Percentiles rank a stretch among this genome's conserved stretches.
Conservation (phyloP, 2,329 filamentous ascomycete species). For the Talaromyces sp. region DNA sequence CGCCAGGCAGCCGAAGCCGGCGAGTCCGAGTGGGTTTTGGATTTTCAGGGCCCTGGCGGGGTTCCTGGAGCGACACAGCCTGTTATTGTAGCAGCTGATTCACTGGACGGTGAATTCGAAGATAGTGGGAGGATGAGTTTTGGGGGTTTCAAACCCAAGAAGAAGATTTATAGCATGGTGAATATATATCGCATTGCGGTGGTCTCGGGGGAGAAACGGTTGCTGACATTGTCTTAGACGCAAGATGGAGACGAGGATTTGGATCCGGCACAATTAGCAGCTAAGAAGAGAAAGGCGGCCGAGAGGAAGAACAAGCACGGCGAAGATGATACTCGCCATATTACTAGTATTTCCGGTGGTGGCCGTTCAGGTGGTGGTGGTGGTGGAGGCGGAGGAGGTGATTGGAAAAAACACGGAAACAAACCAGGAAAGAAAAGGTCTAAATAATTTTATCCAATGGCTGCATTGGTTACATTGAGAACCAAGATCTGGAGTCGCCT, state of each 20-base stretch:
- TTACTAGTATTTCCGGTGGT: conserved; percentile 29
- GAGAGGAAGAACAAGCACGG: conserved; percentile 11
- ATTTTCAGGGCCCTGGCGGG: conserved; percentile 21
- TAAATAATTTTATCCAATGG: neutral
- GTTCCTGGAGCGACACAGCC: conserved; percentile 19
- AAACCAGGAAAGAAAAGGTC: conserved; percentile 8
- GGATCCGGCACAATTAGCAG: conserved; percentile 12
- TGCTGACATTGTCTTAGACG: neutral
- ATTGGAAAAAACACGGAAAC: conserved; percentile 2
- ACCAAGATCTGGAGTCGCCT: neutral
- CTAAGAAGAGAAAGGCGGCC: conserved; percentile 11
- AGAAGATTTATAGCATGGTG: conserved; percentile 25
- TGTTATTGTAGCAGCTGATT: conserved; percentile 27
- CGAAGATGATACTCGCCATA: conserved; percentile 16
- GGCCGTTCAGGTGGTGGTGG: conserved; percentile 20
- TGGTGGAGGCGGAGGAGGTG: neutral
- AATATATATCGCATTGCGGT: neutral
- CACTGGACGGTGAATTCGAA: conserved; percentile 28
- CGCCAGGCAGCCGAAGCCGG: conserved; percentile 39
- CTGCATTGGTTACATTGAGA: neutral
- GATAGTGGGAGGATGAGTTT: conserved; percentile 33
- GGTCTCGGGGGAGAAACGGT: neutral
- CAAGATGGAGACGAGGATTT: conserved; percentile 2
- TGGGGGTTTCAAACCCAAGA: conserved; percentile 30
- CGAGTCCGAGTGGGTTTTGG: conserved; percentile 41